Evolutionary conservation across 139 green algal species (phyloP).

Genomic region (Chlorella ohadii): DNA sequence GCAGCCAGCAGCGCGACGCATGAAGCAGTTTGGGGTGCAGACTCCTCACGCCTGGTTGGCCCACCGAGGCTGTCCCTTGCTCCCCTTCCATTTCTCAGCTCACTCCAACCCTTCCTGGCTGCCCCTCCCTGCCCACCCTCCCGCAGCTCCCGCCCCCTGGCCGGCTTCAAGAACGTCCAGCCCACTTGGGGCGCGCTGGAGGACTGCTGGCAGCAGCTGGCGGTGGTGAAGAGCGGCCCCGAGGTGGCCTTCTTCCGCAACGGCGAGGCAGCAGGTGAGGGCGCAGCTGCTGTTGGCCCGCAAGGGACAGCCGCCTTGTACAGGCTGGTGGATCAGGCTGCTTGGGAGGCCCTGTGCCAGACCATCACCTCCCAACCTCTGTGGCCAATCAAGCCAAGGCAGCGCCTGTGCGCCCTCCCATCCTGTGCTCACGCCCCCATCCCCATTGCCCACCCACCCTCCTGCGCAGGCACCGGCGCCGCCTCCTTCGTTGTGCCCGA

Average conservation of each 20-base stretch:
- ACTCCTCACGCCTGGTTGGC: no score
- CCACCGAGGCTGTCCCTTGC: no score
- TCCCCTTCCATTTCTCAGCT: background rate
- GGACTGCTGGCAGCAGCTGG: slow-evolving; percentile 33
- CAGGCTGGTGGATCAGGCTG: background rate
- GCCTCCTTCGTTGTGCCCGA: background rate
- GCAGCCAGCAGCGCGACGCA: background rate
- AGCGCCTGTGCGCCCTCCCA: no score
- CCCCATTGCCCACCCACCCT: background rate
- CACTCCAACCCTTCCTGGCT: no score
- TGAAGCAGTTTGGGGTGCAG: no score
- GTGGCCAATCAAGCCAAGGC: no score
- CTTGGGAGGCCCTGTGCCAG: no score
- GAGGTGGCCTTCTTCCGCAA: slow-evolving; percentile 9
- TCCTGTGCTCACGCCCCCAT: background rate
- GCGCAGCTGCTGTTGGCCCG: no score
- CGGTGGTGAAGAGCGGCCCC: slow-evolving; percentile 8
- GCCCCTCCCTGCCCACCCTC: background rate
- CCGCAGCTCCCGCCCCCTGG: background rate
- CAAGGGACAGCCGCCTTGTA: no score
- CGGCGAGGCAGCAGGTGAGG: background rate
- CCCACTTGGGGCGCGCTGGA: background rate
- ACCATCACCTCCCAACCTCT: no score
- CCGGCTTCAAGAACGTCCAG: background rate
- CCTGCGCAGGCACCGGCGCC: background rate